Evolutionary conservation across 1,284 basidiomycete species (phyloP).

Genomic region (Boletus sp.): DNA sequence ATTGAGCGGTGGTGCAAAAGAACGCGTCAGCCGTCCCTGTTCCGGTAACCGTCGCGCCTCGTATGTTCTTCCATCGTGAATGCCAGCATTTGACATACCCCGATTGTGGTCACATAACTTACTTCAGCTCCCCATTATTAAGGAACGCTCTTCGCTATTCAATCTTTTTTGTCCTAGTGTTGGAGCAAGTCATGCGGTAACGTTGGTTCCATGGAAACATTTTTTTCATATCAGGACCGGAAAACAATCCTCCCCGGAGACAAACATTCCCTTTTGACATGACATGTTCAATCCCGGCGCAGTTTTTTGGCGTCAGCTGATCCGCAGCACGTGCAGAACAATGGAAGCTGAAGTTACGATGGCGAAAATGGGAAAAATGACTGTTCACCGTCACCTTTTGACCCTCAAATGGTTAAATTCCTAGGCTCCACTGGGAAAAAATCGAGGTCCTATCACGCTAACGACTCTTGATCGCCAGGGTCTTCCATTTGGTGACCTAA

Average conservation of each 20-base stretch:
- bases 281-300: slow-evolving; percentile 18
- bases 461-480: slow-evolving; percentile 26
- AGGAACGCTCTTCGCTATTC: slow-evolving; percentile 27
- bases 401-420: slow-evolving; percentile 29
- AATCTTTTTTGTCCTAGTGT: slow-evolving; percentile 29
- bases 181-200: slow-evolving; percentile 24
- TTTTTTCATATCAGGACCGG: slow-evolving; percentile 31
- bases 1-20: slow-evolving; percentile 14
- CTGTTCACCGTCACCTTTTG: slow-evolving; percentile 11
- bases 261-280: slow-evolving; percentile 25
- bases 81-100: slow-evolving; percentile 24
- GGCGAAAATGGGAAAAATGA: slow-evolving; percentile 25
- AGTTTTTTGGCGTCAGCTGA: slow-evolving; percentile 28
- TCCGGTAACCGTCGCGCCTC: slow-evolving; percentile 24
- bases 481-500: slow-evolving; percentile 32
- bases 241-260: slow-evolving; percentile 19
- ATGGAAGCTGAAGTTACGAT: slow-evolving; percentile 30
- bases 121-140: slow-evolving; percentile 28
- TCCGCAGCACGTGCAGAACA: slow-evolving; percentile 30
- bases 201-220: slow-evolving; percentile 25
- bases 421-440: slow-evolving; percentile 23
- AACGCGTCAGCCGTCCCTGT: slow-evolving; percentile 17
- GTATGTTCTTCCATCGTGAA: slow-evolving; percentile 28
- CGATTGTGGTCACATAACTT: slow-evolving; percentile 27
- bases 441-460: slow-evolving; percentile 22